These are phyloP conservation scores for Colletotrichum gigasporum DNA, from an alignment of 2,329 filamentous ascomycete genomes.

Conservation along the genomic window DNA sequence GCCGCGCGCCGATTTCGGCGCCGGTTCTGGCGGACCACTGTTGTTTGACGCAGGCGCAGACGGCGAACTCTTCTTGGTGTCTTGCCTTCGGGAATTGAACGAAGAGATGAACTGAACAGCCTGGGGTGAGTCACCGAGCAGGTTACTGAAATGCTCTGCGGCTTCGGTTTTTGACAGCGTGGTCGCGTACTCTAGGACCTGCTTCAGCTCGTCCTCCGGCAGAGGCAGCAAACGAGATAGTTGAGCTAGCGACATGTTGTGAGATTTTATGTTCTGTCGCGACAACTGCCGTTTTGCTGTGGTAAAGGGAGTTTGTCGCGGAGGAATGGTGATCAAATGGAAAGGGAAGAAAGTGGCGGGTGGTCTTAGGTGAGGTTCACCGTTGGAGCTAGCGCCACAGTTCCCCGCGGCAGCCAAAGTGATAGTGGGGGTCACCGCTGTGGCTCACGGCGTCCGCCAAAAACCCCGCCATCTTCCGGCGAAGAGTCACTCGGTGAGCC, in stretches of 20 bases:
- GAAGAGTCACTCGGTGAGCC: constrained; percentile 16
- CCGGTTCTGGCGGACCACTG: constrained; percentile 45
- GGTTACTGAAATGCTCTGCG: constrained; percentile 84
- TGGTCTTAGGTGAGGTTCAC: neutral
- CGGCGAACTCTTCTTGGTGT: constrained; percentile 42
- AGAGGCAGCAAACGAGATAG: constrained; percentile 84
- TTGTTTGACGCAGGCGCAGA: constrained; percentile 12
- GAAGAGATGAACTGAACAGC: constrained; percentile 80
- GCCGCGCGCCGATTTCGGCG: constrained; percentile 59
- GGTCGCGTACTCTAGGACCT: constrained; percentile 84
- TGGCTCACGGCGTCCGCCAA: neutral
- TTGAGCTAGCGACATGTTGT: constrained; percentile 68
- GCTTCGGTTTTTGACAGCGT: constrained; percentile 81
- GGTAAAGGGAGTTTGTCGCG: neutral
- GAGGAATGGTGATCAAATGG: constrained; percentile 15
- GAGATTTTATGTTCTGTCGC: neutral
- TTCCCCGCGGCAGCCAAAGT: neutral
- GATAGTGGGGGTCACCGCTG: neutral
- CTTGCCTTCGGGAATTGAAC: constrained; percentile 75
- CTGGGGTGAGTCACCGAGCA: constrained; percentile 86
- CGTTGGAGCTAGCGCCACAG: constrained; percentile 20
- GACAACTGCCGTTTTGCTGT: neutral
- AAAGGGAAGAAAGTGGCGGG: neutral
- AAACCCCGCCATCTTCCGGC: neutral
- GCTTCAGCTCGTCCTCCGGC: constrained; percentile 83